A percentile compares a stretch with the other conserved stretches of the same genome.
Conservation (phyloP, 352 stramenopile species). For the Phytophthora sp. region DNA sequence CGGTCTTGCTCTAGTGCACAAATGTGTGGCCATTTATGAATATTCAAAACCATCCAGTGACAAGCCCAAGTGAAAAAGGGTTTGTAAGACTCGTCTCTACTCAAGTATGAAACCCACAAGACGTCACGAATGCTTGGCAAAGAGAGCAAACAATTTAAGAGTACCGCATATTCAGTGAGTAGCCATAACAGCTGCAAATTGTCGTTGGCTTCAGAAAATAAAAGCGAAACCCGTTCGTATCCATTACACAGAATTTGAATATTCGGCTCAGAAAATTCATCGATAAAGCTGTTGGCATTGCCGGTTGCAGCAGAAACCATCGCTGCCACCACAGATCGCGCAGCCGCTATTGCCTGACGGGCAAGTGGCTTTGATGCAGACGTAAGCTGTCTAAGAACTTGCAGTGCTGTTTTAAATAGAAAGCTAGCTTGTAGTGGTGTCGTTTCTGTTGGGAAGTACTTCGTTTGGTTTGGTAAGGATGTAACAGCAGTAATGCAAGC, state of each 20-base stretch:
- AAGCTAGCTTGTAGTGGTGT: too few species aligned
- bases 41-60: constrained; percentile 18
- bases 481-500: constrained; percentile 4
- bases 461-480: background rate
- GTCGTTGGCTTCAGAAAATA: constrained; percentile 1
- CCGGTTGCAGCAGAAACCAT: background rate
- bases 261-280: background rate
- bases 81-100: background rate
- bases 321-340: constrained; percentile 3
- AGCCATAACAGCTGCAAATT: constrained; percentile 1
- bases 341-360: background rate
- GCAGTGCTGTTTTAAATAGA: background rate
- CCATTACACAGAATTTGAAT: background rate
- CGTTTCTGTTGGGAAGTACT: too few species aligned
- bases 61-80: constrained; percentile 13
- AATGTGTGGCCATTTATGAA: background rate
- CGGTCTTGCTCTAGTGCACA: background rate
- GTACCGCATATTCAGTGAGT: constrained; percentile 1
- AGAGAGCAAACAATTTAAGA: constrained; percentile 5
- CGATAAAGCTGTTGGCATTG: background rate
- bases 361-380: background rate
- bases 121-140: background rate
- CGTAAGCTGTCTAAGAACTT: background rate
- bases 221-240: constrained; percentile 5
- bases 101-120: constrained; percentile 2